Evolutionary conservation across 371 early-diverging fungal genomes (phyloP).

Genomic region (Dinochytrium kinnereticum): DNA sequence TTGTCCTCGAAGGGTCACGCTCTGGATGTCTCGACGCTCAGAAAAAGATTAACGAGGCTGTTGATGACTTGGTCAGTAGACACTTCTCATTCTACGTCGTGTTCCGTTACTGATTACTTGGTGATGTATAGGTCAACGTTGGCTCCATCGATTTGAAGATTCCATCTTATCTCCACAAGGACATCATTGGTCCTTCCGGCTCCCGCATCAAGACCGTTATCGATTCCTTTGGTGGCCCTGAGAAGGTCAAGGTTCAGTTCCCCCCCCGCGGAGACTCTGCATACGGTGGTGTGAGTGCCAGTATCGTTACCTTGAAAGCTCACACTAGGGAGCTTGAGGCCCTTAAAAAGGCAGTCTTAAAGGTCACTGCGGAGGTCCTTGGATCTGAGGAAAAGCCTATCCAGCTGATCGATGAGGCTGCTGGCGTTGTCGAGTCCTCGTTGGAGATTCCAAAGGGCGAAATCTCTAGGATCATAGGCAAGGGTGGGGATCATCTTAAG

Average conservation of each 20-base stretch:
- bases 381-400: constrained; percentile 14
- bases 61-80: constrained; percentile 48
- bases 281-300: constrained; percentile 31
- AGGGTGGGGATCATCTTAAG: constrained; percentile 37
- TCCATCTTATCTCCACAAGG: constrained; percentile 70
- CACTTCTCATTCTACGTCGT: constrained; percentile 29
- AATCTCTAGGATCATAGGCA: constrained; percentile 35
- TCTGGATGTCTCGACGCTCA: constrained; percentile 34
- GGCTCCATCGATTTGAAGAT: constrained; percentile 53
- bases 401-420: constrained; percentile 10
- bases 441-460: constrained; percentile 42
- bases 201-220: constrained; percentile 71
- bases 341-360: constrained; percentile 25
- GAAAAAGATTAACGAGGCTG: constrained; percentile 35
- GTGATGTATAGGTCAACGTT: constrained; percentile 33
- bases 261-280: constrained; percentile 45
- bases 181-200: constrained; percentile 80
- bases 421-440: constrained; percentile 15
- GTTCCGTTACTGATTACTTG: neutral
- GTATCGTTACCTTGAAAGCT: constrained; percentile 30
- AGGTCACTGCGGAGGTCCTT: constrained; percentile 35
- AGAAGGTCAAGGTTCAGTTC: constrained; percentile 55
- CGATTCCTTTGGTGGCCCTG: constrained; percentile 65
- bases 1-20: constrained; percentile 67
- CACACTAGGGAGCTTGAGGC: constrained; percentile 29